Conservation (phyloP, 1,284 basidiomycete species). For the Sporisorium scitamineum region DNA sequence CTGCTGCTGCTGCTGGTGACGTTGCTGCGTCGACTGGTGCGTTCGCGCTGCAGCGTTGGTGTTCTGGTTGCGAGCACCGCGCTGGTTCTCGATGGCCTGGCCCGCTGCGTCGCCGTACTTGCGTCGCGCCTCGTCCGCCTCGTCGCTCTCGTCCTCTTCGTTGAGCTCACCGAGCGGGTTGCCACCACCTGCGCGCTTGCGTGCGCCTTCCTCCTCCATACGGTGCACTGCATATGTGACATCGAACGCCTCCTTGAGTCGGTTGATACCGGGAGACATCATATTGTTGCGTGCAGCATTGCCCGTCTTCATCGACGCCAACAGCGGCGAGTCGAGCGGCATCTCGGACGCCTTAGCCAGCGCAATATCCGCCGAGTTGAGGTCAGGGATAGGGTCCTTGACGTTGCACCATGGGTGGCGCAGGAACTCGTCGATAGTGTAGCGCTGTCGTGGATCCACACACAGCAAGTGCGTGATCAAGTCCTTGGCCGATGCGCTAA, state of each 20-base stretch:
- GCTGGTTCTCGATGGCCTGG: constrained; percentile 60
- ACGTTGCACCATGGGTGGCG: constrained; percentile 93
- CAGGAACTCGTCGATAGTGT: constrained; percentile 97
- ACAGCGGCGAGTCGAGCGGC: constrained; percentile 89
- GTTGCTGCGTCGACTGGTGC: constrained; percentile 34
- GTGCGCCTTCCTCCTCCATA: constrained; percentile 96
- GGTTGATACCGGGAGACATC: constrained; percentile 84
- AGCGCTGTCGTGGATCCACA: constrained; percentile 93
- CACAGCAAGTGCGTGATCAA: constrained; percentile 94
- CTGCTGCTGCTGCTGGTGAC: constrained; percentile 43
- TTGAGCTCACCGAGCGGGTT: constrained; percentile 80
- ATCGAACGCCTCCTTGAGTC: constrained; percentile 97
- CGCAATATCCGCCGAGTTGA: constrained; percentile 65
- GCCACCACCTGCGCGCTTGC: constrained; percentile 73
- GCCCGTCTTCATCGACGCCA: constrained; percentile 77
- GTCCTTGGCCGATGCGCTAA: constrained; percentile 90
- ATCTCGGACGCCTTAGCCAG: constrained; percentile 70
- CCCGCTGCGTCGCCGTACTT: constrained; percentile 69
- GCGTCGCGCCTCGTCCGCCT: constrained; percentile 55
- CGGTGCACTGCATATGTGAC: constrained; percentile 98
- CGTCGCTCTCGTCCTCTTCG: constrained; percentile 80
- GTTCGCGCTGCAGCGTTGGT: constrained; percentile 36
- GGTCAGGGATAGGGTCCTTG: constrained; percentile 61
- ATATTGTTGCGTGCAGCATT: constrained; percentile 73
- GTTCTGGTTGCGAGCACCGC: constrained; percentile 49